These are phyloP conservation scores for Backusella australiensis DNA, from an alignment of 192 early-diverging fungal species.

Conservation along the genomic window DNA sequence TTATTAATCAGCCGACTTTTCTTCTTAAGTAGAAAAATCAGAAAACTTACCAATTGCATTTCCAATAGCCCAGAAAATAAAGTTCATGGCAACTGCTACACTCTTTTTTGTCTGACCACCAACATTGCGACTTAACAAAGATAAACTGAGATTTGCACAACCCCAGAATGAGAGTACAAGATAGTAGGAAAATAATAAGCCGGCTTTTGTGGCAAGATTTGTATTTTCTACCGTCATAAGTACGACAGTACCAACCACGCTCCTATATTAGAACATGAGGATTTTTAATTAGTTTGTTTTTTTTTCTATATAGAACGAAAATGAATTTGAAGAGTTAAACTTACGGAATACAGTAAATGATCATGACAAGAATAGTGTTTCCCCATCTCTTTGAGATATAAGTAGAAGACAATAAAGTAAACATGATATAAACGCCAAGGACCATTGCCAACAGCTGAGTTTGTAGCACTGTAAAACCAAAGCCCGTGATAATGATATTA, in stretches of 20 bases:
- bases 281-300: neutral
- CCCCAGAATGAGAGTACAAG: slow-evolving; percentile 22
- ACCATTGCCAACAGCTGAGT: slow-evolving; percentile 23
- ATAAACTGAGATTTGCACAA: slow-evolving; percentile 14
- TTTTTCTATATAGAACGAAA: neutral
- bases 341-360: slow-evolving; percentile 20
- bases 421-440: slow-evolving; percentile 18
- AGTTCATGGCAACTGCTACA: slow-evolving; percentile 14
- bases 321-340: neutral
- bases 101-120: slow-evolving; percentile 25
- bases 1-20: neutral
- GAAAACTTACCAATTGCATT: slow-evolving; percentile 22
- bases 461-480: slow-evolving; percentile 22
- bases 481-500: slow-evolving; percentile 19
- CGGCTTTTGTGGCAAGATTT: slow-evolving; percentile 14
- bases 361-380: slow-evolving; percentile 17
- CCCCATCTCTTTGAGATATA: slow-evolving; percentile 13
- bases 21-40: neutral
- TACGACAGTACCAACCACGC: slow-evolving; percentile 17
- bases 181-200: slow-evolving; percentile 15
- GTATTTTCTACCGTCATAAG: slow-evolving; percentile 22
- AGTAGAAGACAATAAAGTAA: slow-evolving; percentile 6
- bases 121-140: slow-evolving; percentile 22
- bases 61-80: slow-evolving; percentile 21
- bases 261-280: neutral